phyloP scores from a whole-genome alignment of 306 rosid species.

The Dalbergia cultrata region DNA sequence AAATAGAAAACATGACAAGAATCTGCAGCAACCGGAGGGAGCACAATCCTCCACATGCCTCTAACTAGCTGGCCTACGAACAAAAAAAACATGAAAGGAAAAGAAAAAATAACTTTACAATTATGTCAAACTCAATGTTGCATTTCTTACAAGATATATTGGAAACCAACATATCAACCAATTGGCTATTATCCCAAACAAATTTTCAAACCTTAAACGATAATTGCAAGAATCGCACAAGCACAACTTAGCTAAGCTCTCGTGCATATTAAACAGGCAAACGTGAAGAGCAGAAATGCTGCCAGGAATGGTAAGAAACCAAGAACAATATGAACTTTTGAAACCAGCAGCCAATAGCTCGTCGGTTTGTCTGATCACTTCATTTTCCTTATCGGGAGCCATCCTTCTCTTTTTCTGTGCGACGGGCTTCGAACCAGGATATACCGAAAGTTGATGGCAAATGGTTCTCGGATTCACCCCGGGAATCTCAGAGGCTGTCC shows the following conservation, averaged over 20 bases:
- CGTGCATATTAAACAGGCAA: too few species aligned
- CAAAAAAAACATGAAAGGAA: background rate
- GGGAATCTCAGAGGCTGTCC: too few species aligned
- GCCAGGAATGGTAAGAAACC: background rate
- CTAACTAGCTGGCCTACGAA: constrained; percentile 58
- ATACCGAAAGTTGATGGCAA: too few species aligned
- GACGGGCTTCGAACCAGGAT: too few species aligned
- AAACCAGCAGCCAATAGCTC: too few species aligned
- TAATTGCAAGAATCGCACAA: background rate
- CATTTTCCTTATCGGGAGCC: too few species aligned
- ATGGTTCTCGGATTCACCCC: too few species aligned
- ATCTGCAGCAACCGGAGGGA: background rate
- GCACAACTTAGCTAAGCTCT: too few species aligned
- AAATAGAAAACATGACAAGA: too few species aligned
- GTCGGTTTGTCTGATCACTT: too few species aligned
- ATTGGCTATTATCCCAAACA: constrained; percentile 58
- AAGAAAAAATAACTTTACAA: constrained; percentile 66
- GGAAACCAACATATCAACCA: constrained; percentile 58
- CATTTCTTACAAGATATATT: constrained; percentile 68
- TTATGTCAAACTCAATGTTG: constrained; percentile 68
- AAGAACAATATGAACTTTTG: constrained; percentile 32
- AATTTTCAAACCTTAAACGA: constrained; percentile 48
- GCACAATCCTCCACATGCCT: constrained; percentile 54
- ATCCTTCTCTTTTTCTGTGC: too few species aligned
- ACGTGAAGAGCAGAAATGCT: background rate